A percentile compares a stretch with the other conserved stretches of the same genome.
phyloP scores from a whole-genome alignment of 257 asterid species.

The Solanum pimpinellifolium region DNA sequence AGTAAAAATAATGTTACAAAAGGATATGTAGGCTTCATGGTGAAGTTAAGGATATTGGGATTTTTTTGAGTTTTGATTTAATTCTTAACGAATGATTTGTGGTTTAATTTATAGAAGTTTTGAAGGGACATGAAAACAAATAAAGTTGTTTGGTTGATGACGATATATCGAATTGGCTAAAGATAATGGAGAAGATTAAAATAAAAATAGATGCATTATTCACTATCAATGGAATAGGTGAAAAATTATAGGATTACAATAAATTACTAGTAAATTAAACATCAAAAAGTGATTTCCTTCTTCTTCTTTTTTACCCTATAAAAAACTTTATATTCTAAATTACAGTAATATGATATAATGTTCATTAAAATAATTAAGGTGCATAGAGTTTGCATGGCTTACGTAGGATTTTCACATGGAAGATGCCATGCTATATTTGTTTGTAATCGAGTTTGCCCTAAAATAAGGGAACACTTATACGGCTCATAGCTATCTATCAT shows the following conservation, averaged over 20 bases:
- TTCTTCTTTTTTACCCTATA: rapidly evolving
- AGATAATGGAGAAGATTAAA: not conserved
- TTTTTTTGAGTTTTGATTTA: not conserved
- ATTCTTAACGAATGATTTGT: not conserved
- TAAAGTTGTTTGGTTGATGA: not conserved
- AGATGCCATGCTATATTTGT: not conserved
- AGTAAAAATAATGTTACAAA: not conserved
- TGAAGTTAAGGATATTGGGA: not conserved
- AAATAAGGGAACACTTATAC: not conserved
- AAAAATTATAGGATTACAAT: not conserved
- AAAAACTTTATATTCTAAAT: too few relatives aligned
- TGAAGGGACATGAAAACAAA: not conserved
- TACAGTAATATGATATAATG: not conserved
- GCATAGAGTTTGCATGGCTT: not conserved
- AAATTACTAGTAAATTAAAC: not conserved
- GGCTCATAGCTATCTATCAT: not conserved
- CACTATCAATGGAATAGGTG: not conserved
- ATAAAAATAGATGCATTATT: not conserved
- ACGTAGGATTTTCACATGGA: not conserved
- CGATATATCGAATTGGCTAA: not conserved
- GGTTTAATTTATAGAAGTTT: not conserved
- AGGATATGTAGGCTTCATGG: not conserved
- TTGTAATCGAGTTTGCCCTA: not conserved
- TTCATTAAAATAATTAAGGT: not conserved
- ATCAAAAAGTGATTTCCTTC: not conserved